These are phyloP conservation scores for Pythium scleroteichum DNA, from an alignment of 352 stramenopile species.

Conservation along the genomic window DNA sequence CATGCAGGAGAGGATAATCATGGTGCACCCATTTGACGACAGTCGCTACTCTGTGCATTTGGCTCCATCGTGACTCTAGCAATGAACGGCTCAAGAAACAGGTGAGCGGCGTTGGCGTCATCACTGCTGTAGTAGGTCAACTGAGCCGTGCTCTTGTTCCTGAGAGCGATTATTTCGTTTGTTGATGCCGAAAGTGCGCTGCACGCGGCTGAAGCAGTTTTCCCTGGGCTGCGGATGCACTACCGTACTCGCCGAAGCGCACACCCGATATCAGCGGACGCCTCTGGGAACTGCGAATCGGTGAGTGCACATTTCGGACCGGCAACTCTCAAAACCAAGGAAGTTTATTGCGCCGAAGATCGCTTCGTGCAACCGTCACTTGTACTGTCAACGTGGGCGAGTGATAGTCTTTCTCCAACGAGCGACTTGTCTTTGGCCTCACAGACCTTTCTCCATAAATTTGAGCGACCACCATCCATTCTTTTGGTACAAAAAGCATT, in stretches of 20 bases:
- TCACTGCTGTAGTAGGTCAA: too few relatives aligned
- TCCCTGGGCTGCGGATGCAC: constrained; percentile 26
- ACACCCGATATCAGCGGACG: too few relatives aligned
- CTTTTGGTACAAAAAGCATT: constrained; percentile 23
- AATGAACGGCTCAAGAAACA: constrained; percentile 21
- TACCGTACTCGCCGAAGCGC: constrained; percentile 18
- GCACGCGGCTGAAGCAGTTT: constrained; percentile 22
- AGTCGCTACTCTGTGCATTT: constrained; percentile 15
- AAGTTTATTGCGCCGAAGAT: too few relatives aligned
- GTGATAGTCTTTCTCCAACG: neutral
- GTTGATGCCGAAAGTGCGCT: constrained; percentile 18
- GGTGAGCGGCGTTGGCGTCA: too few relatives aligned
- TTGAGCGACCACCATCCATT: constrained; percentile 32
- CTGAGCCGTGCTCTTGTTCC: too few relatives aligned
- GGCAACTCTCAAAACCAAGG: too few relatives aligned
- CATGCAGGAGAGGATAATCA: neutral
- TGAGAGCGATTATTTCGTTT: constrained; percentile 36
- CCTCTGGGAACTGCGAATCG: too few relatives aligned
- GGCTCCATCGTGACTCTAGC: constrained; percentile 14
- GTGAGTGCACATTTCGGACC: too few relatives aligned
- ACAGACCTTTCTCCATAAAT: constrained; percentile 22
- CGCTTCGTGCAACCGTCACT: too few relatives aligned
- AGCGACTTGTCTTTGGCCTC: constrained; percentile 8
- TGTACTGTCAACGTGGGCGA: too few relatives aligned
- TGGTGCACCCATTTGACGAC: neutral